Percentiles rank a stretch among this genome's conserved stretches.
Conservation (phyloP, 1,139 yeast genomes). For the Scheffersomyces parashehatae region DNA sequence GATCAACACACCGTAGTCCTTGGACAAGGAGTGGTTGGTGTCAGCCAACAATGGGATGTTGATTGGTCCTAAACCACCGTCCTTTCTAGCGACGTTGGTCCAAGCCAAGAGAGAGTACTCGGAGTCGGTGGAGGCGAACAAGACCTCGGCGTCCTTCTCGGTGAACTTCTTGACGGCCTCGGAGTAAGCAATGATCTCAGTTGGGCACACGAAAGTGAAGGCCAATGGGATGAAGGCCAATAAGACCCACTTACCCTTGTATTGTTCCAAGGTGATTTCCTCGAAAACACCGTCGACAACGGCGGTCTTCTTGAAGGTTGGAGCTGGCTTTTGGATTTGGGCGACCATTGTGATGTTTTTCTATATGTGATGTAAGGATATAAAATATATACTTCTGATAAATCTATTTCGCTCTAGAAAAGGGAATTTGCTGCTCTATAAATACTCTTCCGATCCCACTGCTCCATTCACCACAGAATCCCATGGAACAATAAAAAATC, state of each 20-base stretch:
- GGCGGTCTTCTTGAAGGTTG: constrained; percentile 93
- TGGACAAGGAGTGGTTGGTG: constrained; percentile 92
- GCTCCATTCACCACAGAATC: too few species aligned
- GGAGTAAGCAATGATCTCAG: constrained; percentile 97
- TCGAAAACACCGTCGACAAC: constrained; percentile 95
- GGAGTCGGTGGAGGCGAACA: constrained; percentile 97
- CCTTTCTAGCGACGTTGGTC: constrained; percentile 95
- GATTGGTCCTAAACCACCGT: constrained; percentile 97
- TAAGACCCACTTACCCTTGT: constrained; percentile 97
- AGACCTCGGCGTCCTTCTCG: constrained; percentile 82
- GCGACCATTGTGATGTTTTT: constrained; percentile 65
- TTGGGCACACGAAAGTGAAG: constrained; percentile 98
- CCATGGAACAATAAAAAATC: too few species aligned
- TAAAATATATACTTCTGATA: neutral
- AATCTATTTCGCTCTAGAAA: too few species aligned
- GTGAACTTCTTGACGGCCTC: constrained; percentile 89
- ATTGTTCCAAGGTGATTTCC: constrained; percentile 90
- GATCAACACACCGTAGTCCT: constrained; percentile 94
- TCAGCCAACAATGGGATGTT: constrained; percentile 94
- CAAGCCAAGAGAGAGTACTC: constrained; percentile 97
- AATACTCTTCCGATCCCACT: too few species aligned
- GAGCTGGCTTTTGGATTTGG: constrained; percentile 91
- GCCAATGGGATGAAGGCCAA: constrained; percentile 98
- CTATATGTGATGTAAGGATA: constrained; percentile 1
- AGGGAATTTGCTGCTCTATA: neutral